A percentile compares a stretch with the other conserved stretches of the same genome.
Evolutionary conservation across 805 yeast species (phyloP).

Genomic region (Ascoidea asiatica): DNA sequence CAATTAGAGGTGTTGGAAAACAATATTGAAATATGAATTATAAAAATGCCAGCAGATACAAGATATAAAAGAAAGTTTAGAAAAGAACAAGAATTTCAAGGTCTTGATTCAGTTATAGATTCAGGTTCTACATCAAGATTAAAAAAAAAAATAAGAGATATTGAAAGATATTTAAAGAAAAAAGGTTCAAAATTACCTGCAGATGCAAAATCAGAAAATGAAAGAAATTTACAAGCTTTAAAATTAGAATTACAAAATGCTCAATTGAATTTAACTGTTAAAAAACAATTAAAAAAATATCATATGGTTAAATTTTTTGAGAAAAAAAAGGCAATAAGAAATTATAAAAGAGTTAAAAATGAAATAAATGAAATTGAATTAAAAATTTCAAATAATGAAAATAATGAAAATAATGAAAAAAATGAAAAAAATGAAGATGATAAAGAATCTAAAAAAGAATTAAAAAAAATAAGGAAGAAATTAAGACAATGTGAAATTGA

Average conservation of each 20-base stretch:
- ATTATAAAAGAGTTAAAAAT: conserved; percentile 36
- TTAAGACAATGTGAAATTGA: conserved; percentile 52
- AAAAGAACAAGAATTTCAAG: too few relatives aligned
- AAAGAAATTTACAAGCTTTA: conserved; percentile 59
- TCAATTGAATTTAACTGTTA: conserved; percentile 28
- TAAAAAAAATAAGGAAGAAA: conserved; percentile 32
- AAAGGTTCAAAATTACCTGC: conserved; percentile 50
- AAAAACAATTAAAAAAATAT: conserved; percentile 53
- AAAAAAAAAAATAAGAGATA: conserved; percentile 78
- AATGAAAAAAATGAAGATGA: too few relatives aligned
- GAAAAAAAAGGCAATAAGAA: conserved; percentile 69
- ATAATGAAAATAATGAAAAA: too few relatives aligned
- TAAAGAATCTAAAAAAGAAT: too few relatives aligned
- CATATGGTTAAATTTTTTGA: conserved; percentile 93
- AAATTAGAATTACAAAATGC: conserved; percentile 42
- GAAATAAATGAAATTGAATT: conserved; percentile 15
- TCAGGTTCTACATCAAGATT: too few relatives aligned
- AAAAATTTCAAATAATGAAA: conserved; percentile 15
- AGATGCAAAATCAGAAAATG: conserved; percentile 52
- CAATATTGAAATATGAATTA: too few relatives aligned
- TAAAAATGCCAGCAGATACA: too few relatives aligned
- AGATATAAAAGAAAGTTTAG: too few relatives aligned
- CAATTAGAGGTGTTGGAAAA: too few relatives aligned
- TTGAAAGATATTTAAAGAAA: conserved; percentile 50
- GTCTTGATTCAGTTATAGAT: too few relatives aligned